Base-by-base conservation (phyloP, 2,329 filamentous ascomycete genomes). In the Aspergillus floridensis region DNA sequence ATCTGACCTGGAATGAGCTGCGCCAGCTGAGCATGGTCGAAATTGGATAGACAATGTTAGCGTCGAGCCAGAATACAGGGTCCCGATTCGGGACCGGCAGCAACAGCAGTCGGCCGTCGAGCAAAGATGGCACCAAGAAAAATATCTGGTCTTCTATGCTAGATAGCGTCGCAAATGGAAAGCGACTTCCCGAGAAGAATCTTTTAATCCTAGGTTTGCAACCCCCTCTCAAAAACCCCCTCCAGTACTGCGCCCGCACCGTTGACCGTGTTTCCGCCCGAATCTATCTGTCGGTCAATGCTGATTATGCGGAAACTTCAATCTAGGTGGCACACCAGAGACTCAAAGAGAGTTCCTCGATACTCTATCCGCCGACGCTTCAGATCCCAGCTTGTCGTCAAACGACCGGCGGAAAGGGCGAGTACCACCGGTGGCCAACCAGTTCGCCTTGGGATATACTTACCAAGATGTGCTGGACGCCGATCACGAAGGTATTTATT, bases 111-210 rank as follows among this genome's bases (percentile, higher is more conserved):
- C 73, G 76, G 53, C 74, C 77, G 35, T 72, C 76, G 38, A 83
- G 81, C 76, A 88, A 90, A 68, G 88, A 88, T 74, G 79, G 79
- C 49, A 78, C 80, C 64, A 93, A 91, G 79, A 91, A 91, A 77
- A 91, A 96, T 73, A 88, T 97, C 77, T 97, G 93, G 93, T 93
- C 90, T 62, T 92, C 91, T 49, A 91, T 97, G 89, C 83, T 97
- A 66, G 91, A 96, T 76, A 88, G 86, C 56, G 93, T 95, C 67
- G 92, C 93, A 68, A 96, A 90, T 77, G 92, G 91, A 66, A 96
- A 95, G 81, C 86, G 90, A 67, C 80, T 97, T 70, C 91, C 92
- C 5, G 92, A 96, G 78, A 97, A 96, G 84, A 96, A 93, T 74
- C 79, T 97, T 63, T 79, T 97, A 47, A 88, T 97, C 22, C 79